Conservation (phyloP, 257 asterid genomes). For the Nicotiana attenuata region DNA sequence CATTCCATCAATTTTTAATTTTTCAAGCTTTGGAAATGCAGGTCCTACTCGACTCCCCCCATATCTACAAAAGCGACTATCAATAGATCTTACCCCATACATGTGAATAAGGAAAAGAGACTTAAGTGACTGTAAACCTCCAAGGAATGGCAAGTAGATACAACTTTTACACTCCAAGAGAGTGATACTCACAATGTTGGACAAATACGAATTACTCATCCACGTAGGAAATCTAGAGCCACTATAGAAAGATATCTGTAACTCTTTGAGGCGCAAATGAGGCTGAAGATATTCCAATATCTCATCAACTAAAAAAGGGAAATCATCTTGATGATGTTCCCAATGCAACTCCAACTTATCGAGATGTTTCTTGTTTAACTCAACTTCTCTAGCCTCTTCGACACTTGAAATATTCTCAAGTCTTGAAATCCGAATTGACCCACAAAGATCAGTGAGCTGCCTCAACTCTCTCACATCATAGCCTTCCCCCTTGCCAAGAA, state of each 20-base stretch:
- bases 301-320: constrained; percentile 8
- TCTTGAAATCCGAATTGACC: constrained; percentile 34
- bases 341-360: constrained; percentile 35
- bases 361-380: constrained; percentile 20
- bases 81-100: constrained; percentile 27
- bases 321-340: constrained; percentile 10
- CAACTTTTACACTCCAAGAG: constrained; percentile 37
- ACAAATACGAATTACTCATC: constrained; percentile 40
- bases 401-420: constrained; percentile 35
- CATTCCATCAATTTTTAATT: constrained; percentile 38
- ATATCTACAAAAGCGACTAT: constrained; percentile 20
- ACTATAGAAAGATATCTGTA: constrained; percentile 22
- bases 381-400: constrained; percentile 38
- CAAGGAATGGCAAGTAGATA: constrained; percentile 31
- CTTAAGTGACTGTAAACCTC: constrained; percentile 37
- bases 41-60: background rate
- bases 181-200: constrained; percentile 28
- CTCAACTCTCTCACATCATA: constrained; percentile 30
- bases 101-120: constrained; percentile 23
- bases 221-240: constrained; percentile 43
- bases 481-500: constrained; percentile 35
- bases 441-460: constrained; percentile 37
- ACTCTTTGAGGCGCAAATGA: constrained; percentile 36
- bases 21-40: constrained; percentile 38
- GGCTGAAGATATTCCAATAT: constrained; percentile 40